These are phyloP conservation scores for Nemophila menziesii DNA, from an alignment of 257 asterid species.

Conservation along the genomic window DNA sequence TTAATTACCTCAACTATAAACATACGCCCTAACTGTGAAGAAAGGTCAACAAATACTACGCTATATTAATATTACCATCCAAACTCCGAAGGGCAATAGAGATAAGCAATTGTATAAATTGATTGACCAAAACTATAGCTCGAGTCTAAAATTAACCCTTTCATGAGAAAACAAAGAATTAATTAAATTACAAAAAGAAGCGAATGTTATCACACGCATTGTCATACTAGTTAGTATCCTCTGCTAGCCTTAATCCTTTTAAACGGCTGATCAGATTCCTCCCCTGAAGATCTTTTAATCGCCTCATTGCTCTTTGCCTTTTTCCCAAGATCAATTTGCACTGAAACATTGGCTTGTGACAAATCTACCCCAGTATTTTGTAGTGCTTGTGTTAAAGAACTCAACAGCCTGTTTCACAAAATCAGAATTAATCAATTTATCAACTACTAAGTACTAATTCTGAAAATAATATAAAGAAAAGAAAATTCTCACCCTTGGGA, in stretches of 20 bases:
- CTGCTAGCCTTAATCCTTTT: conserved; percentile 70
- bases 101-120: too few species aligned
- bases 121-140: too few species aligned
- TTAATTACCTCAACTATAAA: too few species aligned
- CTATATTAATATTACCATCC: too few species aligned
- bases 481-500: conserved; percentile 59
- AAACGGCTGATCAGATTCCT: conserved; percentile 38
- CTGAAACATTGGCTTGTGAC: conserved; percentile 80
- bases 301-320: conserved; percentile 22
- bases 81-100: too few species aligned
- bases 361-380: conserved; percentile 73
- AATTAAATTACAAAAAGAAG: conserved; percentile 35
- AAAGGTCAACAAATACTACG: too few species aligned
- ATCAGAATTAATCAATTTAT: background rate
- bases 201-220: conserved; percentile 17
- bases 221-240: conserved; percentile 30
- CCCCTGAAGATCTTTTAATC: conserved; percentile 30
- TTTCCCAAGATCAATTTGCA: conserved; percentile 76
- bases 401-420: conserved; percentile 48
- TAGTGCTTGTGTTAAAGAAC: conserved; percentile 64
- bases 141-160: conserved; percentile 2
- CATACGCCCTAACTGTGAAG: too few species aligned
- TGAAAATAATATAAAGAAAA: background rate
- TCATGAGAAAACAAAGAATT: conserved; percentile 17
- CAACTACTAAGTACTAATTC: too few species aligned